phyloP scores from a whole-genome alignment of 805 yeast genomes.

The Saccharomycopsis amapae region DNA sequence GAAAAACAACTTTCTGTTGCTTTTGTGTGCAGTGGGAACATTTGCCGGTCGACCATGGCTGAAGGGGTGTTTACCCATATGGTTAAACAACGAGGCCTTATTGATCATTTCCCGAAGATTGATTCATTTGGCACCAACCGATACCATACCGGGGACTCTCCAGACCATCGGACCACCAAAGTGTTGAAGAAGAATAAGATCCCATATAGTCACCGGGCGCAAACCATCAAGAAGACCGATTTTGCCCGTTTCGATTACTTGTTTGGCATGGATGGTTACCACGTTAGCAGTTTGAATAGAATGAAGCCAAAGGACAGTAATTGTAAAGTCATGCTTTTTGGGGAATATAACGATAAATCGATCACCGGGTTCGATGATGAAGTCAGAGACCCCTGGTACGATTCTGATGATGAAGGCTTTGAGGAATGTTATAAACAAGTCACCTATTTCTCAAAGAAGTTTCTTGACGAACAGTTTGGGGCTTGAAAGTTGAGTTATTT shows the following conservation, averaged over 20 bases:
- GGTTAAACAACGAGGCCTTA: constrained; percentile 4
- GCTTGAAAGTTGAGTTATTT: background rate
- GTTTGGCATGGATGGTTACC: constrained; percentile 15
- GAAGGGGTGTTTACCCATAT: constrained; percentile 15
- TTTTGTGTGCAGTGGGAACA: constrained; percentile 11
- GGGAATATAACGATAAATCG: constrained; percentile 9
- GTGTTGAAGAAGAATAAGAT: constrained; percentile 10
- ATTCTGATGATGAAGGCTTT: constrained; percentile 12
- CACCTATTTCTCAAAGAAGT: constrained; percentile 3
- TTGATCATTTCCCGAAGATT: constrained; percentile 7
- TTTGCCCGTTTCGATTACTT: constrained; percentile 12
- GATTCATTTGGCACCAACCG: constrained; percentile 17
- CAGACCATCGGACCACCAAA: constrained; percentile 12
- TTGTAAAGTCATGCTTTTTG: constrained; percentile 9
- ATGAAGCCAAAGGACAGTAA: background rate
- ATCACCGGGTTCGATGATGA: constrained; percentile 8
- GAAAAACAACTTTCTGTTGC: constrained; percentile 13
- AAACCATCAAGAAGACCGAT: constrained; percentile 2
- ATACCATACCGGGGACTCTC: constrained; percentile 16
- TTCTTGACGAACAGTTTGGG: constrained; percentile 5
- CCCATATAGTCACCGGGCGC: constrained; percentile 8
- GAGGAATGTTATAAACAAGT: constrained; percentile 14
- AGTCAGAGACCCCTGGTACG: constrained; percentile 16
- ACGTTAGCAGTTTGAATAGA: constrained; percentile 10
- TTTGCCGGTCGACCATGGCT: constrained; percentile 13